Evolutionary conservation across 768 basidiomycete genomes (phyloP), one percentile per base, ranked within the genome.

Genomic region (Daedalea quercina): DNA sequence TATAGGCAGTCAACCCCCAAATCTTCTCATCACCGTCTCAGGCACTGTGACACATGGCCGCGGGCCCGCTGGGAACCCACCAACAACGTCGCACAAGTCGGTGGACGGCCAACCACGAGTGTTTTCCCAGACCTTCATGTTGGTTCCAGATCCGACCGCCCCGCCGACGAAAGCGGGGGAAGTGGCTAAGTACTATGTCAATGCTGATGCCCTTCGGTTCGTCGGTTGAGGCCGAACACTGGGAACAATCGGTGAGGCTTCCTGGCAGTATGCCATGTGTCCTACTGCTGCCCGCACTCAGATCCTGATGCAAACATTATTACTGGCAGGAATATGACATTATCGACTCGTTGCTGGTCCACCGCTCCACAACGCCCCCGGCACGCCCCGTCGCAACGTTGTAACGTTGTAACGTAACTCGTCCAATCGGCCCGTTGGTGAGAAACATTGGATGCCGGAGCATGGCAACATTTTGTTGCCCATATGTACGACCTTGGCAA

Each of bases 51-150:
- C 74, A 2, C 85, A 90, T 56, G 87, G 87, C 23, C 74, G 70
- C 49, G 80, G 78, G 11, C 75, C 81, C 31, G 63, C 72, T 20
- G 79, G 78, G 23, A 87, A 87, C 63, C 83, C 78, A 26, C 66
- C 72, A 41, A 74, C 76, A 1, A 73, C 77, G 13, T 66, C 66
- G 31, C 48, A 67, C 34, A 76, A 78, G 61, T 77, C 74, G 11
- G 61, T 84, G 17, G 90, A 92, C 51, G 87, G 81, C 11, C 87
- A 90, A 35, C 84, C 90, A 8, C 80, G 90, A 35, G 87, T 91
- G 47, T 93, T 93, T 69, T 85, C 85, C 17, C 90, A 93, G 67
- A 87, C 89, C 6, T 93, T 93, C 63, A 80, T 93, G 73, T 82
- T 93, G 33, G 80, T 85, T 9, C 88, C 88, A 3, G 88, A 90